Conservation (phyloP, 1,284 basidiomycete genomes). For the Ustilago bromivora region DNA sequence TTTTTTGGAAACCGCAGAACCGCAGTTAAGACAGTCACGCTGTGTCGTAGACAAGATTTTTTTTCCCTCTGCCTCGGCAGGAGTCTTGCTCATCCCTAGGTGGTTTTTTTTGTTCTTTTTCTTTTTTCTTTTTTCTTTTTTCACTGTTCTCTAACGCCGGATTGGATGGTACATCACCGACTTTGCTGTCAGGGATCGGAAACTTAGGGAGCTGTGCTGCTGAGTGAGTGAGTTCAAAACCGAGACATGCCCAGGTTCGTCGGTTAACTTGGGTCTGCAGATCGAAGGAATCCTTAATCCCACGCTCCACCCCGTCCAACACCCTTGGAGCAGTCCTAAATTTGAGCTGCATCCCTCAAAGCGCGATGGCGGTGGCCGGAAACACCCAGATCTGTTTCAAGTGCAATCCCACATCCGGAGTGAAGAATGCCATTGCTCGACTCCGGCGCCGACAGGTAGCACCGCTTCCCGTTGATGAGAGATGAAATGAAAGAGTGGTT, state of each 20-base stretch:
- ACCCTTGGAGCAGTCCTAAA: slow-evolving; percentile 10
- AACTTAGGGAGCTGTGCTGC: background rate
- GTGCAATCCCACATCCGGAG: background rate
- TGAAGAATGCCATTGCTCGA: background rate
- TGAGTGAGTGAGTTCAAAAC: slow-evolving; percentile 2
- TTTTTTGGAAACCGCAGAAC: slow-evolving; percentile 25
- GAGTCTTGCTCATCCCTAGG: background rate
- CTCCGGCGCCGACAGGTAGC: background rate
- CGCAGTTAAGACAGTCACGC: slow-evolving; percentile 10
- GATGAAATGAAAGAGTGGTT: background rate
- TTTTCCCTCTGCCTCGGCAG: background rate
- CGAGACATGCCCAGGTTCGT: slow-evolving; percentile 4
- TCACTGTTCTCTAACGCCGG: too few species aligned
- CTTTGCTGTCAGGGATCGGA: background rate
- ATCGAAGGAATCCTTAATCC: background rate
- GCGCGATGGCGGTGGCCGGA: slow-evolving; percentile 17
- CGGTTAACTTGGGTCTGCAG: background rate
- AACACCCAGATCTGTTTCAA: slow-evolving; percentile 12
- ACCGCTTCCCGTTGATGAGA: slow-evolving; percentile 14
- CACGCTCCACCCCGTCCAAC: background rate
- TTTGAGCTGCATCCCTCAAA: background rate
- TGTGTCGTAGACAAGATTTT: slow-evolving; percentile 10
- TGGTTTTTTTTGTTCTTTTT: too few species aligned
- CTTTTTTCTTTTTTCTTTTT: too few species aligned
- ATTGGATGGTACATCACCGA: too few species aligned